Evolutionary conservation across 352 stramenopile genomes (phyloP), one percentile per base, ranked within the genome.

Genomic region (Globisporangium spiculum): DNA sequence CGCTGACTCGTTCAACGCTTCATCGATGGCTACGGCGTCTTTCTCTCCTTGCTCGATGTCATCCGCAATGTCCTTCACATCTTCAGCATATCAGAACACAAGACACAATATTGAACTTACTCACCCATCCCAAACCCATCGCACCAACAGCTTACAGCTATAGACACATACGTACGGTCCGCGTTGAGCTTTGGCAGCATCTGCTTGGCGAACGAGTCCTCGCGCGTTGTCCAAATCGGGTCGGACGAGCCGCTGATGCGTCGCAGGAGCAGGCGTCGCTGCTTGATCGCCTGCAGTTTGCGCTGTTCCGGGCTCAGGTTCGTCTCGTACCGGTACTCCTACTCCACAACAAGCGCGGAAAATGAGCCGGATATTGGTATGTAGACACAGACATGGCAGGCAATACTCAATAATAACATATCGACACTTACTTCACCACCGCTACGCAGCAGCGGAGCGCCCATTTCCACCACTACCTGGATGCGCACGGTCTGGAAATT

Each of bases 251-350:
- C 83, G 52, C 79, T 91, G 18, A 96, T 81, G 12, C 88, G 84
- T n/a, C 69, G 77, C 44, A 94, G 60, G 26, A 96, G 67, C 46
- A 93, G 63, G 12, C 84, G 83, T 5, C 88, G 83, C 63, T 96
- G 88, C 50, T 77, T 82, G 52, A 87, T 65, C 26, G 75, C 81
- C 57, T 91, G 76, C 41, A 79, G 7, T 0, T 75, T 72, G 18
- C 87, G 84, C 66, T 89, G 73, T 26, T 83, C 75, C 0, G 83
- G 78, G 26, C 75, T 85, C 41, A 91, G 48, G 38, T 93, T 83
- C 6, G 77, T 83, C 32, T 72, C 34, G 71, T 94, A 96, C 60
- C 80, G 68, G 62, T 96, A 96, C 67, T 94, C 88, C 83, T 91
- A 58, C 22, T 60, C 10, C 57, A 44, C 16, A 50, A 32, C 12